phyloP scores from a whole-genome alignment of 768 basidiomycete genomes.

The Collybia sordida region DNA sequence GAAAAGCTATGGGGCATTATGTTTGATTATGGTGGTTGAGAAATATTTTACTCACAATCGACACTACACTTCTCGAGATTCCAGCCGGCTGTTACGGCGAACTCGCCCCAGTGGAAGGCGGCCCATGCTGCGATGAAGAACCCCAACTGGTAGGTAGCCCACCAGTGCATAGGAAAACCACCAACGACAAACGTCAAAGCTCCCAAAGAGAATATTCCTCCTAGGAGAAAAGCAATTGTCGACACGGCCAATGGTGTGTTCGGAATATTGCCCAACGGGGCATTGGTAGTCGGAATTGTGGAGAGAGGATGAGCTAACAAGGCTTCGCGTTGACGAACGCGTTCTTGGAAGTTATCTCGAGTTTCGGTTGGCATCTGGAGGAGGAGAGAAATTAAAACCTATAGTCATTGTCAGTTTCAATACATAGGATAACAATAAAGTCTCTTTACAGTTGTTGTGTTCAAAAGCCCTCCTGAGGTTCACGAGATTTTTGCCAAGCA shows the following conservation, averaged over 20 bases:
- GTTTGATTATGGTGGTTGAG: neutral
- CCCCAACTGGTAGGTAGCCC: slow-evolving; percentile 75
- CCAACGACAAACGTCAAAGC: slow-evolving; percentile 46
- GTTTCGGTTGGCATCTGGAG: slow-evolving; percentile 28
- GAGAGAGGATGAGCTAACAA: slow-evolving; percentile 42
- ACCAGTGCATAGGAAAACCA: slow-evolving; percentile 47
- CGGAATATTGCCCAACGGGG: slow-evolving; percentile 64
- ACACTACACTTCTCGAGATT: slow-evolving; percentile 90
- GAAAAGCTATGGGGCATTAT: slow-evolving; percentile 61
- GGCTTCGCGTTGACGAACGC: slow-evolving; percentile 40
- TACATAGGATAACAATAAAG: slow-evolving; percentile 20
- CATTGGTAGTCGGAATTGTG: slow-evolving; percentile 45
- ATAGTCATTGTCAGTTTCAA: slow-evolving; percentile 13
- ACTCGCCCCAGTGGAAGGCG: slow-evolving; percentile 91
- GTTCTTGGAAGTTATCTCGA: slow-evolving; percentile 37
- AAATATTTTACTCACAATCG: slow-evolving; percentile 69
- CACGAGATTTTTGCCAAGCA: neutral
- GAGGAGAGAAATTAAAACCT: slow-evolving; percentile 12
- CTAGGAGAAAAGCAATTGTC: slow-evolving; percentile 82
- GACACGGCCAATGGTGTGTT: slow-evolving; percentile 85
- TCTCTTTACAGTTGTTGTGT: slow-evolving; percentile 25
- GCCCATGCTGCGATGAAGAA: slow-evolving; percentile 85
- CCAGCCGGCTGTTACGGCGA: slow-evolving; percentile 94
- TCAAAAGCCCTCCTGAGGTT: slow-evolving; percentile 11
- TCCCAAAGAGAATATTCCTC: slow-evolving; percentile 65